Evolutionary conservation across 257 asterid genomes (phyloP), one percentile per base, ranked within the genome.

Genomic region (Anisodus tanguticus): DNA sequence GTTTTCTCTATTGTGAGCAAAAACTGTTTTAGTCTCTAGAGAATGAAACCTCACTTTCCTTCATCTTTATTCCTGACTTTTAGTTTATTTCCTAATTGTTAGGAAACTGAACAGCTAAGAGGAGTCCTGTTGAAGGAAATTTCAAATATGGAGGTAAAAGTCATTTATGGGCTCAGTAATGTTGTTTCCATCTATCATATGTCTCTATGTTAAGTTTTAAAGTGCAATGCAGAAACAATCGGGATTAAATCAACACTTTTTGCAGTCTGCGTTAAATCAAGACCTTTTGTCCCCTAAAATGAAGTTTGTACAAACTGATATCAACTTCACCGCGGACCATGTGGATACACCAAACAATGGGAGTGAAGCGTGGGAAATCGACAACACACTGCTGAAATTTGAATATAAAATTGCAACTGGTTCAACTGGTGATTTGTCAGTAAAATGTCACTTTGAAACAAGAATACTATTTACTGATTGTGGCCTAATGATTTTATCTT

Each of bases 311-410:
- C 89, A 78, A 83, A 68, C 84, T 47, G 88, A 87, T 79, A 83
- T 85, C 74, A 66, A 69, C 51, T 62, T 84, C 68, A 85, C 86
- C 10, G 58, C 71, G n/a, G 88, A 82, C 85, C 91, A 87, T 53
- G 91, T 89, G 26, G 88, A 88, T 71, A 90, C 87, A 80, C 93
- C 97, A 13, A 81, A 85, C 43, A 92, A 91, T 26, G 93, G 90
- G 64, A 87, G 80, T 83, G 97, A 93, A 84, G 93, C 92, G 71
- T 94, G 98, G 99, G 98, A 95, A 91, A 92, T 95, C 7, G 96
- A 95, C 83, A 84, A 91, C 84, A 86, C 80, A 80, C 76, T 88
- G 87, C 80, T 95, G 92, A 90, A 82, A 60, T 90, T 91, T 82
- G 96, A 92, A 80, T 68, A 88, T 82, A 94, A 89, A 87, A 91